Conservation (phyloP, 2,329 filamentous ascomycete species). For the Triangularia verruculosa region DNA sequence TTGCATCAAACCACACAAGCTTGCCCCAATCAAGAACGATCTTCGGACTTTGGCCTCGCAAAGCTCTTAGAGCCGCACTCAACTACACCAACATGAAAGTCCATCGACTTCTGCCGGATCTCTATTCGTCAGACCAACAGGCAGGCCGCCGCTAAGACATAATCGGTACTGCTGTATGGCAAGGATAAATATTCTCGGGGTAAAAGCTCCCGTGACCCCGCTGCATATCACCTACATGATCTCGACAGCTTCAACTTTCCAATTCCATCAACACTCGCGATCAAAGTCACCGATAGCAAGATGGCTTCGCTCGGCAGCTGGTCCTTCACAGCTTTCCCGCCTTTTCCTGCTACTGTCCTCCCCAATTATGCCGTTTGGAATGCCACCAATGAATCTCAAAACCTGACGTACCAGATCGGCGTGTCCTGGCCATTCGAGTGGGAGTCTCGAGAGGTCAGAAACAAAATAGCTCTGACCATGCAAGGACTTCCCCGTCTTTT, state of each 20-base stretch:
- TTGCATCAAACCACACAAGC: too few species aligned
- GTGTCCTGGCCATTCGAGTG: conserved; percentile 23
- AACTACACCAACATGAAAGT: too few species aligned
- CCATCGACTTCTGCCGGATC: too few species aligned
- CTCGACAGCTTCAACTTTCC: neutral
- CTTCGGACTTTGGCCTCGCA: too few species aligned
- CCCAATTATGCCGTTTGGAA: conserved; percentile 20
- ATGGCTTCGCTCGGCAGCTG: conserved; percentile 16
- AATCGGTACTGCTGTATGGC: neutral
- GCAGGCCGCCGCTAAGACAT: neutral
- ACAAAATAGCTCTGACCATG: conserved; percentile 17
- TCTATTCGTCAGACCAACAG: neutral
- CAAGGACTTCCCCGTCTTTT: neutral
- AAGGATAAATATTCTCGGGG: neutral
- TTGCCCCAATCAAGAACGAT: too few species aligned
- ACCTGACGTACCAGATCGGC: conserved; percentile 21
- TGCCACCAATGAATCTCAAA: conserved; percentile 7
- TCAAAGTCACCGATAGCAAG: neutral
- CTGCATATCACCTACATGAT: neutral
- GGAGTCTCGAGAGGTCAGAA: conserved; percentile 9
- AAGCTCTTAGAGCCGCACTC: too few species aligned
- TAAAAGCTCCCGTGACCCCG: neutral
- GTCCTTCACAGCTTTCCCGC: conserved; percentile 16
- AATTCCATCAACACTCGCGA: neutral
- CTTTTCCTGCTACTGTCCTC: conserved; percentile 16